These are phyloP conservation scores for Rehmannia glutinosa DNA, from an alignment of 257 asterid genomes.

Conservation along the genomic window DNA sequence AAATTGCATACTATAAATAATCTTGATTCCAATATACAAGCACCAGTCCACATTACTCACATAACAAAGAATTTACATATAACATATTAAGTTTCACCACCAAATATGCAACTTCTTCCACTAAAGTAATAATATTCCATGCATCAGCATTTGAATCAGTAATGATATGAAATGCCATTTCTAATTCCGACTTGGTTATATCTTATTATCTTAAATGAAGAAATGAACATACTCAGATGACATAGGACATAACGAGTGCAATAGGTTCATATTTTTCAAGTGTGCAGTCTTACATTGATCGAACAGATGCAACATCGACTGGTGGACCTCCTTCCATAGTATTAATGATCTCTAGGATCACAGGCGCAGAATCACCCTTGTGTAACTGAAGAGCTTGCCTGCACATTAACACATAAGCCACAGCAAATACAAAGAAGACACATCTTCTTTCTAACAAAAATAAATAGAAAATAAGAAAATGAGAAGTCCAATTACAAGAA, in stretches of 20 bases:
- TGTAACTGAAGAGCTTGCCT: conserved; percentile 95
- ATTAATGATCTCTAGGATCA: conserved; percentile 79
- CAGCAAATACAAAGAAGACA: conserved; percentile 5
- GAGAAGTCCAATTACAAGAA: conserved; percentile 3
- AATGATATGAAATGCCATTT: not conserved
- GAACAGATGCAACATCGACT: conserved; percentile 89
- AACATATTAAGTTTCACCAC: not conserved
- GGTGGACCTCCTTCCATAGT: conserved; percentile 98
- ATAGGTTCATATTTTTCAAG: not conserved
- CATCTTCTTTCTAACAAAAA: conserved; percentile 10
- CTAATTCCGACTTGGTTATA: not conserved
- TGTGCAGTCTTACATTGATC: conserved; percentile 84
- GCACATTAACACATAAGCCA: conserved; percentile 29
- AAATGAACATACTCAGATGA: conserved; percentile 5
- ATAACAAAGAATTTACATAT: not conserved
- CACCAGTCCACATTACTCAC: not conserved
- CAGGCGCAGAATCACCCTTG: conserved; percentile 77
- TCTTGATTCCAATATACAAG: not conserved
- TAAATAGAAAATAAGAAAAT: conserved; percentile 4
- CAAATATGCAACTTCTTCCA: not conserved
- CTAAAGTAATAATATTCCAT: conserved; percentile 8
- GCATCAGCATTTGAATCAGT: not conserved
- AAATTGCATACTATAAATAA: not conserved
- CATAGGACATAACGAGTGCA: not conserved
- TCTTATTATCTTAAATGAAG: too few relatives aligned